Evolutionary conservation across 352 stramenopile species (phyloP).

Genomic region (Globisporangium nunn): DNA sequence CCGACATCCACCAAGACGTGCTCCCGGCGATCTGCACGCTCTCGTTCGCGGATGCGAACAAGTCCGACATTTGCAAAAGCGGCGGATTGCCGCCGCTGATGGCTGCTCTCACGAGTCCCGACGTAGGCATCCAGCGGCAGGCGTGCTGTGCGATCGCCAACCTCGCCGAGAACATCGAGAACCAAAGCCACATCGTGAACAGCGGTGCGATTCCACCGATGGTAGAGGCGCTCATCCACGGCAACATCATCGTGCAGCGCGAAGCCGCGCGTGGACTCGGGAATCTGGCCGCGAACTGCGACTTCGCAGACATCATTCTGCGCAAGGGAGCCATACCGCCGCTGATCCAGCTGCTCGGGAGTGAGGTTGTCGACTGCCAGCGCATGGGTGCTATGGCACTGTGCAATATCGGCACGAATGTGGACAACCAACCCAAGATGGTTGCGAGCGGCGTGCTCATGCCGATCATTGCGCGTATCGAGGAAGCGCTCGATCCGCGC

Average conservation of each 20-base stretch:
- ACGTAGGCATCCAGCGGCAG: conserved; percentile 84
- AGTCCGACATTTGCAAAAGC: conserved; percentile 91
- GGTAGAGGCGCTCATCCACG: conserved; percentile 72
- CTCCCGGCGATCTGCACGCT: conserved; percentile 90
- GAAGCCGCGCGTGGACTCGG: conserved; percentile 91
- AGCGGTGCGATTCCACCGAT: conserved; percentile 84
- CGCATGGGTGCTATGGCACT: conserved; percentile 95
- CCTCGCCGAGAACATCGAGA: conserved; percentile 91
- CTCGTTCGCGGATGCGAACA: conserved; percentile 91
- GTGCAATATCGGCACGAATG: conserved; percentile 92
- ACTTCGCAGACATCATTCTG: conserved; percentile 92
- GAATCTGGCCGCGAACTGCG: conserved; percentile 93
- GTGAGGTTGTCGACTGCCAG: conserved; percentile 89
- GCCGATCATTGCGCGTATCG: conserved; percentile 83
- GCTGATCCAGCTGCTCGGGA: conserved; percentile 86
- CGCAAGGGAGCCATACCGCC: conserved; percentile 74
- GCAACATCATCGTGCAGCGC: conserved; percentile 79
- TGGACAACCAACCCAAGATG: conserved; percentile 92
- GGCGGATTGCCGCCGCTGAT: conserved; percentile 90
- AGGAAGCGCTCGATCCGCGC: conserved; percentile 89
- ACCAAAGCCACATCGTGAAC: conserved; percentile 89
- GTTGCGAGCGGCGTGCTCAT: conserved; percentile 81
- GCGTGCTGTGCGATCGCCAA: conserved; percentile 94
- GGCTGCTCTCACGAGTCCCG: conserved; percentile 51
- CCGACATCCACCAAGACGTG: conserved; percentile 88